Percentiles rank a stretch among this genome's conserved stretches.
These are phyloP conservation scores for Phytophthora fragariaefolia DNA, from an alignment of 352 stramenopile species.

Conservation along the genomic window DNA sequence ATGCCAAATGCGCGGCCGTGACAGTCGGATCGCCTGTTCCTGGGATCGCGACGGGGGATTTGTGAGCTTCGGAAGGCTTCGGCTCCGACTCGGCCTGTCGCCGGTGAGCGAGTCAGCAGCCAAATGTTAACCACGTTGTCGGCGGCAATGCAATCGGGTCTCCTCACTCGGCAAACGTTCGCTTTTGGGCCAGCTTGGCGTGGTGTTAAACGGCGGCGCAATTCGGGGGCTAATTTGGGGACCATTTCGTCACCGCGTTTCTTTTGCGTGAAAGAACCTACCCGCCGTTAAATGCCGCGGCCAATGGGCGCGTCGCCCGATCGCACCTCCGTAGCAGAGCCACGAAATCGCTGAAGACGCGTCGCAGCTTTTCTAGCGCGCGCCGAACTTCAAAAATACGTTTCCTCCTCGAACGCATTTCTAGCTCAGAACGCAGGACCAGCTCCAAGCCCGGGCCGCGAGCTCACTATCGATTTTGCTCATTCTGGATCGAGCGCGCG, in stretches of 20 bases:
- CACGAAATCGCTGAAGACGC: conserved; percentile 17
- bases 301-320: conserved; percentile 10
- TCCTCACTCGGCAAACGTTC: conserved; percentile 2
- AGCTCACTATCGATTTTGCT: conserved; percentile 25
- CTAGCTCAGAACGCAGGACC: conserved; percentile 7
- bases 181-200: background rate
- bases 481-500: background rate
- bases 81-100: background rate
- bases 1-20: background rate
- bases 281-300: conserved; percentile 19
- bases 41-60: background rate
- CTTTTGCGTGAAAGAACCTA: conserved; percentile 10
- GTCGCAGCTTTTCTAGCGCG: conserved; percentile 15
- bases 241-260: conserved; percentile 1
- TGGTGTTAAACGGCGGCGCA: conserved; percentile 20
- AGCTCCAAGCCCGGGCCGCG: conserved; percentile 1
- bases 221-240: conserved; percentile 21
- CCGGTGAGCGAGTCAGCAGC: background rate
- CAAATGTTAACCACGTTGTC: background rate
- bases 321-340: conserved; percentile 1
- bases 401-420: conserved; percentile 12
- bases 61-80: conserved; percentile 2
- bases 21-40: conserved; percentile 9
- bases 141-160: background rate
- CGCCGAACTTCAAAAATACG: conserved; percentile 32